Conservation (phyloP, 148 eudicot genomes). For the Camellia lanceoleosa region DNA sequence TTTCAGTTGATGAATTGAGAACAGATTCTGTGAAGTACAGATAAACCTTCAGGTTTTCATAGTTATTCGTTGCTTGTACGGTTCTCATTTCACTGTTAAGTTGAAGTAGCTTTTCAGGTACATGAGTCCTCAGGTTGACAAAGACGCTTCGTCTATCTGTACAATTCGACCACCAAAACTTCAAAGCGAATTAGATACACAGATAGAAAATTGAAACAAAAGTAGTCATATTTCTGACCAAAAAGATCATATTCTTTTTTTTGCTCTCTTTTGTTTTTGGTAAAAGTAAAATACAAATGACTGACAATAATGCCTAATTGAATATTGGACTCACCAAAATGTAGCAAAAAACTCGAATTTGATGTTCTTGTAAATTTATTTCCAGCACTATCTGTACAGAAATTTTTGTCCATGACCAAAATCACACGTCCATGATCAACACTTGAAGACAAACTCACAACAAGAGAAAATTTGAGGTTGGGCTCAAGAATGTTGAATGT, state of each 20-base stretch:
- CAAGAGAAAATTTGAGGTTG: constrained; percentile 54
- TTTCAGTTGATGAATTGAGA: constrained; percentile 66
- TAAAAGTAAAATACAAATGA: constrained; percentile 2
- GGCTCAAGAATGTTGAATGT: constrained; percentile 63
- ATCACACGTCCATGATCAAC: constrained; percentile 60
- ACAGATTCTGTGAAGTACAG: constrained; percentile 81
- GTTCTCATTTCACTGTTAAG: constrained; percentile 70
- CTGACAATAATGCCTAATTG: neutral
- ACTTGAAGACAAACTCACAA: constrained; percentile 49
- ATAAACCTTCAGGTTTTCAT: constrained; percentile 62
- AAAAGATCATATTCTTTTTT: neutral
- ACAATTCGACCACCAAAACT: constrained; percentile 12
- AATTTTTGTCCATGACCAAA: constrained; percentile 67
- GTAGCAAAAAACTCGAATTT: constrained; percentile 60
- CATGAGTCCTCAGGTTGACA: constrained; percentile 66
- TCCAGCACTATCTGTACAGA: constrained; percentile 86
- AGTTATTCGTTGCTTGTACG: constrained; percentile 68
- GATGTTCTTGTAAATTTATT: constrained; percentile 63
- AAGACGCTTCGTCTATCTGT: constrained; percentile 78
- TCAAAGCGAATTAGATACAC: neutral
- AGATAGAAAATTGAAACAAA: too few species aligned
- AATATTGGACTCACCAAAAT: constrained; percentile 62
- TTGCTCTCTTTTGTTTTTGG: neutral
- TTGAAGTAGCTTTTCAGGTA: constrained; percentile 68
- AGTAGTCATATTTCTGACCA: neutral